Evolutionary conservation across 2,329 filamentous ascomycete species (phyloP).

Genomic region (Cordyceps militaris): DNA sequence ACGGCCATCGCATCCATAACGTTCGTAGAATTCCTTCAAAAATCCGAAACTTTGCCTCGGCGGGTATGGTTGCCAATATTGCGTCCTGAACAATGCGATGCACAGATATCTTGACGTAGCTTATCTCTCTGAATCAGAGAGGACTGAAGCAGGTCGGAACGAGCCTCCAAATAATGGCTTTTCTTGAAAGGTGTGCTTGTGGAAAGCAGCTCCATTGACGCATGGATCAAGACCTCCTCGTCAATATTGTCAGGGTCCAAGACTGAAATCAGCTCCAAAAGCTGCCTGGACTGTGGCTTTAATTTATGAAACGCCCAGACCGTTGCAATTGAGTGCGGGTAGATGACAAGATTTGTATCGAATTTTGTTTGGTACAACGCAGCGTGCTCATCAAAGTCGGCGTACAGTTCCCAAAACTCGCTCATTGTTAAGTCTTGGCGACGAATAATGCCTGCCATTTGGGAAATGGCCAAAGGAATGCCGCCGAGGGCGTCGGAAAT

Average conservation of each 20-base stretch:
- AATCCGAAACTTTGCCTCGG: background rate
- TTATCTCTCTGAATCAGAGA: constrained; percentile 10
- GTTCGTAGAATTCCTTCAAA: constrained; percentile 9
- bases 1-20: constrained; percentile 9
- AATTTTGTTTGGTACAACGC: constrained; percentile 6
- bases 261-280: constrained; percentile 9
- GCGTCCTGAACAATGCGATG: constrained; percentile 13
- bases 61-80: background rate
- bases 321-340: background rate
- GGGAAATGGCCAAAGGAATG: constrained; percentile 11
- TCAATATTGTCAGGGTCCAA: constrained; percentile 9
- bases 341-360: background rate
- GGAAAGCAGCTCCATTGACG: background rate
- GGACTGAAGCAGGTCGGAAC: constrained; percentile 5
- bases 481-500: constrained; percentile 9
- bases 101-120: constrained; percentile 5
- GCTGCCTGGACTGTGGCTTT: background rate
- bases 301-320: constrained; percentile 10
- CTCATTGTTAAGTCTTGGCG: constrained; percentile 7
- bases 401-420: constrained; percentile 6
- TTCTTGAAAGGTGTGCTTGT: background rate
- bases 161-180: constrained; percentile 7
- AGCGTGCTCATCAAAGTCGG: constrained; percentile 3
- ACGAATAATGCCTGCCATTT: constrained; percentile 11
- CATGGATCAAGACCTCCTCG: constrained; percentile 5